Evolutionary conservation across 23 red algal species (phyloP).

Genomic region (Chondrus crispus): DNA sequence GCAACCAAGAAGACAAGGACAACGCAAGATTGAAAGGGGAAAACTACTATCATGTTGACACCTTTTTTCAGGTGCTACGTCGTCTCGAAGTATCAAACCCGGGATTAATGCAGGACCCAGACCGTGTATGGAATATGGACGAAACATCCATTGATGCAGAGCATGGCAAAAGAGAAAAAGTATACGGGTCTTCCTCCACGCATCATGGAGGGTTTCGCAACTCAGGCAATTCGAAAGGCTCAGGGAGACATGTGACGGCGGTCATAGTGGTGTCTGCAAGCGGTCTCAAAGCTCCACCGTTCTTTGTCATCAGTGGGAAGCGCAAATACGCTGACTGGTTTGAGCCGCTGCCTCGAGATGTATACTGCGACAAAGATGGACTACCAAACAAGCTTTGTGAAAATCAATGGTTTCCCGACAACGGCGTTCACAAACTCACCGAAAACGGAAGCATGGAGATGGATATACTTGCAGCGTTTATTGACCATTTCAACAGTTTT

Average conservation of each 20-base stretch:
- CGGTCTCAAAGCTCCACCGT: not conserved
- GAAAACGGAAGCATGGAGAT: no score
- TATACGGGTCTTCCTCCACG: not conserved
- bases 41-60: not conserved
- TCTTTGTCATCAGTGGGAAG: conserved; percentile 1
- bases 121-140: not conserved
- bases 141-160: not conserved
- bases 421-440: no score
- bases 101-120: not conserved
- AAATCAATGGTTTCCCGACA: no score
- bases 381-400: no score
- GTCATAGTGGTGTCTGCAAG: not conserved
- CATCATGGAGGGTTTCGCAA: not conserved
- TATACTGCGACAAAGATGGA: no score
- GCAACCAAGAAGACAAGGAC: not conserved
- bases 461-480: no score
- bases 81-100: not conserved
- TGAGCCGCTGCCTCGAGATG: not conserved
- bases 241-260: not conserved
- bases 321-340: not conserved
- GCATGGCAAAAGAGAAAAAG: not conserved
- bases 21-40: not conserved
- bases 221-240: not conserved
- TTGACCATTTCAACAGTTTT: no score
- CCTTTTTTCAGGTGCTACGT: not conserved